Evolutionary conservation across 495 filamentous ascomycete species (phyloP).

Genomic region (Tuber microsphaerosporum): DNA sequence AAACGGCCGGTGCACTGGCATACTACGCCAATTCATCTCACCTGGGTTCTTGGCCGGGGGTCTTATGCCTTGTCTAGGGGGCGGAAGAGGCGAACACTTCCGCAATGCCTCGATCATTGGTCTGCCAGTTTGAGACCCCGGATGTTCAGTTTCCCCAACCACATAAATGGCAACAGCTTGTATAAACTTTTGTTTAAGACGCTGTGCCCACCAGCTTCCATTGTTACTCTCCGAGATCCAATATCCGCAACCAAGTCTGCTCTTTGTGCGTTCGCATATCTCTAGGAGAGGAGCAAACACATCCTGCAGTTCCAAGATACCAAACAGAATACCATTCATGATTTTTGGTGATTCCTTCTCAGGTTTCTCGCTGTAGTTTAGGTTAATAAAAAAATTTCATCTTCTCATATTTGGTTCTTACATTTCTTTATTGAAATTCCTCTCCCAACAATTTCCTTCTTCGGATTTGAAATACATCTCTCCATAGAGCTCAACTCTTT

Average conservation of each 20-base stretch:
- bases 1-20: neutral
- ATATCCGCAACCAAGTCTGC: neutral
- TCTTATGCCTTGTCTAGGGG: neutral
- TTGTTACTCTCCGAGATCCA: neutral
- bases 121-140: neutral
- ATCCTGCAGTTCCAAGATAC: neutral
- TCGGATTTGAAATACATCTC: neutral
- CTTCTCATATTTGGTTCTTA: neutral
- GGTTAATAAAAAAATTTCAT: neutral
- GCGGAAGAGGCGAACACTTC: neutral
- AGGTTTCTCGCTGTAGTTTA: neutral
- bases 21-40: neutral
- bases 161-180: neutral
- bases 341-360: neutral
- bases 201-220: neutral
- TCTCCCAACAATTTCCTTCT: neutral
- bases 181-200: neutral
- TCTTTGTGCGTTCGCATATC: neutral
- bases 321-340: neutral
- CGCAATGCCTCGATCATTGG: neutral
- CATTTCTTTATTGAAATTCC: neutral
- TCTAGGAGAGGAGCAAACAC: neutral
- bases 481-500: neutral
- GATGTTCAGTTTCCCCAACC: neutral
- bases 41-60: neutral